Percentiles rank a stretch among this genome's conserved stretches.
Evolutionary conservation across 192 early-diverging fungal genomes (phyloP).

Genomic region (Entrophospora sp.): DNA sequence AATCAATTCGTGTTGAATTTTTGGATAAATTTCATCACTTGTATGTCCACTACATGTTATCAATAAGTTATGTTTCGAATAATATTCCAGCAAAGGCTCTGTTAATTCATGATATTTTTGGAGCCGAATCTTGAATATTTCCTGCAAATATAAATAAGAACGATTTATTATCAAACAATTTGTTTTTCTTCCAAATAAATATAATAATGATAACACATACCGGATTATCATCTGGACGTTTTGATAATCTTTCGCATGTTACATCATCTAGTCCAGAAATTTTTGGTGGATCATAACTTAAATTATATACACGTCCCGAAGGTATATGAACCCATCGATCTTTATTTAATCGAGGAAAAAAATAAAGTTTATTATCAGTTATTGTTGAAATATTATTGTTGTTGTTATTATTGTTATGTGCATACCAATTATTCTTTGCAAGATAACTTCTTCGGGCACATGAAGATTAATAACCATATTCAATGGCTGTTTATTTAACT

Average conservation of each 20-base stretch:
- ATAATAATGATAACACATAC: constrained; percentile 22
- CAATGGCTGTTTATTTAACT: constrained; percentile 48
- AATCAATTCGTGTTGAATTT: constrained; percentile 43
- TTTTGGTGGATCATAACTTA: constrained; percentile 88
- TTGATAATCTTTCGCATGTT: constrained; percentile 86
- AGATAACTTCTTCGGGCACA: constrained; percentile 84
- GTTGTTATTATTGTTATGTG: too few species aligned
- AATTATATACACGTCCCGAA: constrained; percentile 89
- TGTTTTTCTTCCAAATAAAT: too few species aligned
- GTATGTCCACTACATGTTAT: constrained; percentile 66
- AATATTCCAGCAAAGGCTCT: constrained; percentile 81
- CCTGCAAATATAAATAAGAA: constrained; percentile 29
- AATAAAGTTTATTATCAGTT: neutral
- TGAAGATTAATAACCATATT: constrained; percentile 83
- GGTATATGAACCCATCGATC: constrained; percentile 92
- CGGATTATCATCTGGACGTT: constrained; percentile 81
- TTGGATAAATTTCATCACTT: constrained; percentile 88
- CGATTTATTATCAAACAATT: neutral
- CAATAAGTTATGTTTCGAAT: constrained; percentile 54
- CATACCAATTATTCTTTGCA: constrained; percentile 77
- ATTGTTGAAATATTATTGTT: neutral
- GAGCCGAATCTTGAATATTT: constrained; percentile 72
- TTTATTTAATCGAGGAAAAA: too few species aligned
- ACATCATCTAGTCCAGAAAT: constrained; percentile 73
- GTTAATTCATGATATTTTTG: constrained; percentile 69